Conservation (phyloP, 495 filamentous ascomycete species). For the Aspergillus campestris region DNA sequence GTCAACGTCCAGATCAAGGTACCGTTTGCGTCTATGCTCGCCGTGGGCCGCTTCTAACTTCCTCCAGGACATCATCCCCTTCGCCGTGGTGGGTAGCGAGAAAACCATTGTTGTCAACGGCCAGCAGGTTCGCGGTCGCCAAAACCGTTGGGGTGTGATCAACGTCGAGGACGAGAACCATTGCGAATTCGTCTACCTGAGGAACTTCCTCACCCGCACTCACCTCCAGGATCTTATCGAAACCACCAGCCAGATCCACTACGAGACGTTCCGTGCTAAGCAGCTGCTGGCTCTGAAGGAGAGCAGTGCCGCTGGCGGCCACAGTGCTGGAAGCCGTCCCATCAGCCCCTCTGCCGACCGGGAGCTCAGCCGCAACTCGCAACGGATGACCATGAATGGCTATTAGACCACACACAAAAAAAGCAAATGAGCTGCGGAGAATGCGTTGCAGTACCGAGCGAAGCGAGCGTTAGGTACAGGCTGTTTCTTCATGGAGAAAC, state of each 20-base stretch:
- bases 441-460: constrained; percentile 7
- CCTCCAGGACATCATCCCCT: constrained; percentile 82
- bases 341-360: constrained; percentile 92
- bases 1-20: constrained; percentile 96
- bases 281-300: constrained; percentile 97
- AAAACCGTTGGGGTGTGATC: constrained; percentile 99
- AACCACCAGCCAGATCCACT: constrained; percentile 99
- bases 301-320: constrained; percentile 76
- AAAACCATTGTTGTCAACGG: constrained; percentile 95
- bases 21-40: constrained; percentile 13
- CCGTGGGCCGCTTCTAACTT: constrained; percentile 15
- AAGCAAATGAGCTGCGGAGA: not conserved
- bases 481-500: constrained; percentile 4
- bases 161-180: constrained; percentile 99
- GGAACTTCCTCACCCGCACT: constrained; percentile 95
- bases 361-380: constrained; percentile 91
- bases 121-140: constrained; percentile 94
- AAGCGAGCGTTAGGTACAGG: constrained; percentile 8
- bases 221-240: constrained; percentile 97
- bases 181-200: constrained; percentile 97
- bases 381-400: constrained; percentile 96
- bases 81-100: constrained; percentile 96
- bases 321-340: constrained; percentile 68
- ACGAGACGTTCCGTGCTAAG: constrained; percentile 99
- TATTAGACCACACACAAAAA: constrained; percentile 47